Evolutionary conservation across 2,329 filamentous ascomycete genomes (phyloP), one percentile per base, ranked within the genome.

Genomic region (Rhinocladiella similis): DNA sequence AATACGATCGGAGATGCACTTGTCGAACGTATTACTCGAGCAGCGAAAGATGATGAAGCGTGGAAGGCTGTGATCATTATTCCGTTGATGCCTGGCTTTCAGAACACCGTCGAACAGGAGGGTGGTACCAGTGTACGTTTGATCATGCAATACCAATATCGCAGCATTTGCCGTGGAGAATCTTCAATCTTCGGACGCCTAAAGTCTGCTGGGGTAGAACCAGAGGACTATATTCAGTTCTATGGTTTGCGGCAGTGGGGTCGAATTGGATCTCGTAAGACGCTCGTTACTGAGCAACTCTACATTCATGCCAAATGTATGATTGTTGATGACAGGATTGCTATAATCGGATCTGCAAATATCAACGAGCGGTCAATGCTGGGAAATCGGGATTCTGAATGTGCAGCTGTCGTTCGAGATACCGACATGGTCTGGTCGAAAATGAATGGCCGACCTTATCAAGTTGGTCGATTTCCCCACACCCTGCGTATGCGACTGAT

Each of bases 231-330:
- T 68, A 96, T 99, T 55, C 86, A 90, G 63, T 99, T 99, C 77
- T 97, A 91, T 74, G 93, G 91, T 63, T 77, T 99, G 60, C 84
- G 94, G 56, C 85, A 93, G 53, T 97, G 93, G 93, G 94, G 93
- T 19, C 88, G 88, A 71, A 91, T 99, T 69, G 90, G 90, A 14
- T 84, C 87, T 29, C 87, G 87, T 61, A 89, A 94, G 63, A 84
- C 86, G 55, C 77, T 97, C 36, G 91, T 94, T 3, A 97, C 94
- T 0, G 94, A 99, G 71, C 94, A 97, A 74, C 82, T 99, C 10
- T 99, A 99, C 70, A 97, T 99, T 55, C 94, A 99, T 68, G 94
- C 94, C 59, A 99, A 99, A 75, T 89, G 89, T 63, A 97, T 97
- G 80, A 83, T 99, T 54, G 93, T 96, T 3, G 94, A 99, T 71